phyloP scores from a whole-genome alignment of 2,329 filamentous ascomycete genomes.

The Beauveria pseudobassiana region DNA sequence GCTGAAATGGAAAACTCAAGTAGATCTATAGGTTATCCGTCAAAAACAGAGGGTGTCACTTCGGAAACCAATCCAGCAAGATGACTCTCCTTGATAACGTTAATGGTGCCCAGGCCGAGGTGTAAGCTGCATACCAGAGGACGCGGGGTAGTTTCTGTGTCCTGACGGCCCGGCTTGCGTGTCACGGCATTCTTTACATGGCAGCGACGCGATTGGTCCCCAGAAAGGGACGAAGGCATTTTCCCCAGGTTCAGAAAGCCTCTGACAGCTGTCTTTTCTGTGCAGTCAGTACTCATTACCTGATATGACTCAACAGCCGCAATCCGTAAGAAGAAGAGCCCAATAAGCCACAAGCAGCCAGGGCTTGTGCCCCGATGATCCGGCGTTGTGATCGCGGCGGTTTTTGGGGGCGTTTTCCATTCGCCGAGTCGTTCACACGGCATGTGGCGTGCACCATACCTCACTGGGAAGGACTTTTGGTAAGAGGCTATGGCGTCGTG shows the following conservation, averaged over 20 bases:
- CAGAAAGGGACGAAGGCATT: not conserved
- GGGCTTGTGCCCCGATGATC: conserved; percentile 6
- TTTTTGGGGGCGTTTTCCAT: not conserved
- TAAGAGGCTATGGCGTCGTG: conserved; percentile 1
- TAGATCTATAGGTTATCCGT: not conserved
- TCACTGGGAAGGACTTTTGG: conserved; percentile 7
- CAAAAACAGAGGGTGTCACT: not conserved
- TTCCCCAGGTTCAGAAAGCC: not conserved
- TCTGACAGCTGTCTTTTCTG: not conserved
- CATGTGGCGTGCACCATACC: not conserved
- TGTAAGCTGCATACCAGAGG: not conserved
- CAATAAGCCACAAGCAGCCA: conserved; percentile 1
- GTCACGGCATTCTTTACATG: not conserved
- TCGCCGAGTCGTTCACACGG: conserved; percentile 9
- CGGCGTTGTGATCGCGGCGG: conserved; percentile 8
- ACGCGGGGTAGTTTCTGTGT: not conserved
- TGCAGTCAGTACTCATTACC: not conserved
- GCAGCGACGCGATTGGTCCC: not conserved
- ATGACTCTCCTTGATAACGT: not conserved
- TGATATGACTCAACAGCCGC: not conserved
- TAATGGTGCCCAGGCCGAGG: not conserved
- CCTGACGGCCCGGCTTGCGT: not conserved
- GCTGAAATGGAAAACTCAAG: not conserved
- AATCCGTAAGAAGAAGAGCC: not conserved
- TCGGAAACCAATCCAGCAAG: not conserved